Evolutionary conservation across 164 flowering plant species (phyloP).

Genomic region (Dillenia turbinata): DNA sequence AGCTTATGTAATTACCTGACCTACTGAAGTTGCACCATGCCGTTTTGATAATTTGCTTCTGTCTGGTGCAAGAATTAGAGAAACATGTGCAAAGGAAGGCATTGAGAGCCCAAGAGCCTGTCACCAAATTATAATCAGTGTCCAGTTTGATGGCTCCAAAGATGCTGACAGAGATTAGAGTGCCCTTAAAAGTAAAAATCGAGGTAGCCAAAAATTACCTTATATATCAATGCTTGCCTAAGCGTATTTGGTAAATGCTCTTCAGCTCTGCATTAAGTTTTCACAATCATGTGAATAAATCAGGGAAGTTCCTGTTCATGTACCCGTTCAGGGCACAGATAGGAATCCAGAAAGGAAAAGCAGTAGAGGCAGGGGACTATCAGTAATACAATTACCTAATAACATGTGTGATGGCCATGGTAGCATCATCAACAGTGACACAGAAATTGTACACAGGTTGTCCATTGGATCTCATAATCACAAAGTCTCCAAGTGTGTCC

Average conservation of each 20-base stretch:
- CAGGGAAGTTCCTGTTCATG: background rate
- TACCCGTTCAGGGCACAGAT: background rate
- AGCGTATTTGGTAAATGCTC: conserved; percentile 93
- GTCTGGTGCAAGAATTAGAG: conserved; percentile 96
- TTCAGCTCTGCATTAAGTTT: conserved; percentile 71
- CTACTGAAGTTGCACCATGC: conserved; percentile 98
- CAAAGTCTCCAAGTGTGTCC: conserved; percentile 93
- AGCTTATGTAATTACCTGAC: conserved; percentile 53
- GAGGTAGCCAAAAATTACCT: conserved; percentile 36
- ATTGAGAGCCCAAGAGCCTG: conserved; percentile 92
- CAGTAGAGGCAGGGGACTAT: background rate
- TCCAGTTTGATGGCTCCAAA: background rate
- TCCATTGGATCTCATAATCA: conserved; percentile 90
- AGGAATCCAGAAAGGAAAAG: background rate
- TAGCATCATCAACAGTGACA: conserved; percentile 98
- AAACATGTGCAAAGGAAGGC: conserved; percentile 96
- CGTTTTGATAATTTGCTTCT: conserved; percentile 92
- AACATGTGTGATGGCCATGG: conserved; percentile 90
- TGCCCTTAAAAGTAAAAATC: conserved; percentile 1
- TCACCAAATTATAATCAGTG: background rate
- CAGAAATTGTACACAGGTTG: conserved; percentile 98
- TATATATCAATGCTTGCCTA: conserved; percentile 87
- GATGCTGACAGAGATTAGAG: background rate
- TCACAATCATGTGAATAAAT: background rate
- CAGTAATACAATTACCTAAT: too few relatives aligned